Evolutionary conservation across 805 yeast genomes (phyloP).

Genomic region (Blastobotrys peoriensis): DNA sequence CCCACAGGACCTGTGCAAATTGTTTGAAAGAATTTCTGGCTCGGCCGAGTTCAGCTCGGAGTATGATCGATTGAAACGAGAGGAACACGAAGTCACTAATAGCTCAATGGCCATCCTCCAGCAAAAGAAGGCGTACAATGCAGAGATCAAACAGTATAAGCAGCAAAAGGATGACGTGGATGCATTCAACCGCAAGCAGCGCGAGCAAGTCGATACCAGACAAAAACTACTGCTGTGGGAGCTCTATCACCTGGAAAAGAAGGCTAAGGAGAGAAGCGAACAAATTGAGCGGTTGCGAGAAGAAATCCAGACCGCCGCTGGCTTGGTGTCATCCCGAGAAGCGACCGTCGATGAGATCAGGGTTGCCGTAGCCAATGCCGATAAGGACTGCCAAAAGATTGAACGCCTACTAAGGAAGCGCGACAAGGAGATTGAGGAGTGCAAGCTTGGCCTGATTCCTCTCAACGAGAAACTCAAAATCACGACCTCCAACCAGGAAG

Average conservation of each 20-base stretch:
- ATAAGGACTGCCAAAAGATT: slow-evolving; percentile 25
- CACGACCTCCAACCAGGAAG: slow-evolving; percentile 36
- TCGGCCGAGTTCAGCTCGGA: slow-evolving; percentile 61
- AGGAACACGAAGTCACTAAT: slow-evolving; percentile 54
- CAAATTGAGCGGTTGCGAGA: slow-evolving; percentile 10
- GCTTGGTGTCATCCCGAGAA: slow-evolving; percentile 2
- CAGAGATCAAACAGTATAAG: slow-evolving; percentile 71
- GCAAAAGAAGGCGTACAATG: slow-evolving; percentile 60
- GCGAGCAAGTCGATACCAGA: slow-evolving; percentile 32
- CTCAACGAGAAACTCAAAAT: slow-evolving; percentile 51
- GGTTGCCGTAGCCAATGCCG: slow-evolving; percentile 10
- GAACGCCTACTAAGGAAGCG: slow-evolving; percentile 33
- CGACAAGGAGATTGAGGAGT: slow-evolving; percentile 39
- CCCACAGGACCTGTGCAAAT: slow-evolving; percentile 60
- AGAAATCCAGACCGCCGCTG: neutral
- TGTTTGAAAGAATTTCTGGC: slow-evolving; percentile 82
- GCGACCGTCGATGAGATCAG: slow-evolving; percentile 12
- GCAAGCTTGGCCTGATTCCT: slow-evolving; percentile 52
- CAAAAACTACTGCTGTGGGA: slow-evolving; percentile 47
- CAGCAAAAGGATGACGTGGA: slow-evolving; percentile 71
- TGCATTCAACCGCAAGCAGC: slow-evolving; percentile 47
- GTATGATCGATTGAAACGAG: slow-evolving; percentile 58
- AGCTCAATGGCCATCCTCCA: slow-evolving; percentile 58
- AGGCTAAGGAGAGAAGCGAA: slow-evolving; percentile 23
- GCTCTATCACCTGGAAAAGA: slow-evolving; percentile 52